These are phyloP conservation scores for Cercis canadensis DNA, from an alignment of 306 rosid species.

Conservation along the genomic window DNA sequence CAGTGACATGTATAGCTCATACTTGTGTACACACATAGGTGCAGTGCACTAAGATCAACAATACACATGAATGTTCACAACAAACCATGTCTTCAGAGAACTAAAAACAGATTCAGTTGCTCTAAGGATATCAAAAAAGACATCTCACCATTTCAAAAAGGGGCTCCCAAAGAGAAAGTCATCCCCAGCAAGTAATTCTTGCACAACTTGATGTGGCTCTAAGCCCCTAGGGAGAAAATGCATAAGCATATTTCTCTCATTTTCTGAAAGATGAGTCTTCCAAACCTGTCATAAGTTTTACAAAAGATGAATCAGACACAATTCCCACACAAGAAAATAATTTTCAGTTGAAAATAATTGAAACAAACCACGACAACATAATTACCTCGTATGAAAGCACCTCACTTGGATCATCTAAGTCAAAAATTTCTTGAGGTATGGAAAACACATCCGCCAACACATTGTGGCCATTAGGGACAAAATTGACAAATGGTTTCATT, in stretches of 20 bases:
- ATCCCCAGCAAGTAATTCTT: slow-evolving; percentile 71
- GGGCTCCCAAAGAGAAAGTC: slow-evolving; percentile 84
- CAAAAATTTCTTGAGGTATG: slow-evolving; percentile 75
- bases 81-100: slow-evolving; percentile 10
- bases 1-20: slow-evolving; percentile 22
- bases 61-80: background rate
- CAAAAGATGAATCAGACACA: slow-evolving; percentile 22
- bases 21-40: slow-evolving; percentile 1
- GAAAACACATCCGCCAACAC: slow-evolving; percentile 72
- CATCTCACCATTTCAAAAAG: slow-evolving; percentile 73
- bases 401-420: slow-evolving; percentile 66
- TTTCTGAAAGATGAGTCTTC: slow-evolving; percentile 77
- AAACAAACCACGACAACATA: slow-evolving; percentile 32
- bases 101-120: background rate
- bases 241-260: slow-evolving; percentile 72
- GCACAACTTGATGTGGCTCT: slow-evolving; percentile 68
- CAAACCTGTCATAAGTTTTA: slow-evolving; percentile 70
- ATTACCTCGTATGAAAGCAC: slow-evolving; percentile 85
- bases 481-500: slow-evolving; percentile 55
- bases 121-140: slow-evolving; percentile 31
- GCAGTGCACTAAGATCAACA: background rate
- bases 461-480: slow-evolving; percentile 47
- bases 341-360: slow-evolving; percentile 21
- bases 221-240: slow-evolving; percentile 73
- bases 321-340: slow-evolving; percentile 11